Evolutionary conservation across 2,329 filamentous ascomycete genomes (phyloP).

Genomic region (Talaromyces sp.): DNA sequence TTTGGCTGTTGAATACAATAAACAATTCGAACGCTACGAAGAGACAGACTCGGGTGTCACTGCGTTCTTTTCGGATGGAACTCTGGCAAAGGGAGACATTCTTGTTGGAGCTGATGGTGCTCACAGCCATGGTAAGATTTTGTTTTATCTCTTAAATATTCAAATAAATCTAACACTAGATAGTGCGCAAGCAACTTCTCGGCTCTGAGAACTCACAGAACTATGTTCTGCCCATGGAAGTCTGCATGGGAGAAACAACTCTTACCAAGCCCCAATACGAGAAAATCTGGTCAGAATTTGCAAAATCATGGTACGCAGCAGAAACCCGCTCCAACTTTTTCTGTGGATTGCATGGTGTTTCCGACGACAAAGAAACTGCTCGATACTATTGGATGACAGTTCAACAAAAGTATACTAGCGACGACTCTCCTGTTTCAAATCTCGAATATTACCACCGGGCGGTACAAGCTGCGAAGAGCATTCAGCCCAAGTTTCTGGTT

Average conservation of each 20-base stretch:
- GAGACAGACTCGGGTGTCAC: not conserved
- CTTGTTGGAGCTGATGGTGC: conserved; percentile 3
- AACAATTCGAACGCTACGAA: conserved; percentile 2
- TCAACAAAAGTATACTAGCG: not conserved
- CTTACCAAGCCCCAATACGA: conserved; percentile 1
- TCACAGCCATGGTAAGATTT: not conserved
- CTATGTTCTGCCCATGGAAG: not conserved
- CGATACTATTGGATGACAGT: conserved; percentile 4
- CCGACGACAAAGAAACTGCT: not conserved
- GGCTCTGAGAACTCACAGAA: not conserved
- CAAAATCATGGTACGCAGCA: not conserved
- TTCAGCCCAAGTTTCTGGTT: not conserved
- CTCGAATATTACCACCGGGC: conserved; percentile 3
- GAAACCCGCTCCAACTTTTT: not conserved
- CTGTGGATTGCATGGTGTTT: not conserved
- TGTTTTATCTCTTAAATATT: not conserved
- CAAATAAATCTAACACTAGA: not conserved
- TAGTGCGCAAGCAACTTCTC: conserved; percentile 1
- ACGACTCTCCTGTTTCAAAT: not conserved
- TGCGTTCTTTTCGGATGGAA: conserved; percentile 1
- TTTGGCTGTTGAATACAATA: not conserved
- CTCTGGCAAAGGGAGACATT: not conserved
- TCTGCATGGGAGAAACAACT: conserved; percentile 5
- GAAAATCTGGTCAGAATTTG: not conserved
- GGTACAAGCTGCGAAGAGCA: not conserved